A percentile compares a stretch with the other conserved stretches of the same genome.
phyloP scores from a whole-genome alignment of 192 early-diverging fungal species.

The Backusella luteola region DNA sequence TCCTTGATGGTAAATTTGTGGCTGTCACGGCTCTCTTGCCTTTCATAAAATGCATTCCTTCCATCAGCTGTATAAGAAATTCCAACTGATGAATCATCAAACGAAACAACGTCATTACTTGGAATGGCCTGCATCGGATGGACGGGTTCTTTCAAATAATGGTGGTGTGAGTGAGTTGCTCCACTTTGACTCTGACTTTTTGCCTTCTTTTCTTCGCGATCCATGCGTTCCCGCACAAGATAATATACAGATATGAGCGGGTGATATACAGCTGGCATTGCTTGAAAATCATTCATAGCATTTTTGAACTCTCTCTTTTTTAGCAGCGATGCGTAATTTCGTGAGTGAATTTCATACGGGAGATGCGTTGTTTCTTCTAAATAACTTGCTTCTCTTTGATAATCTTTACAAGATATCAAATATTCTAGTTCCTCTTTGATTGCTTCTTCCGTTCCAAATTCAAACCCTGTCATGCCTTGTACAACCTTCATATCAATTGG shows the following conservation, averaged over 20 bases:
- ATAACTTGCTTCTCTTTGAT: slow-evolving; percentile 27
- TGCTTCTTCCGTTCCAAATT: slow-evolving; percentile 63
- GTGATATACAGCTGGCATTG: slow-evolving; percentile 40
- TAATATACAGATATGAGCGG: slow-evolving; percentile 85
- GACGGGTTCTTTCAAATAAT: background rate
- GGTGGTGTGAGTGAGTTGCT: background rate
- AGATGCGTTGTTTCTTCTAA: background rate
- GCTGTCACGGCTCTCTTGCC: background rate
- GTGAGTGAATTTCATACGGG: background rate
- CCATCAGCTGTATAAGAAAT: background rate
- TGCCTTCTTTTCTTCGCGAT: slow-evolving; percentile 28
- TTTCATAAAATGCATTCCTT: background rate
- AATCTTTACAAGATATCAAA: slow-evolving; percentile 48
- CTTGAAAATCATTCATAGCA: slow-evolving; percentile 24
- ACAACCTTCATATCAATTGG: slow-evolving; percentile 61
- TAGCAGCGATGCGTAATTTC: background rate
- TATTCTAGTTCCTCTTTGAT: slow-evolving; percentile 51
- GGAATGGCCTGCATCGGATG: background rate
- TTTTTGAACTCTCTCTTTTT: background rate
- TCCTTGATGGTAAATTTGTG: background rate
- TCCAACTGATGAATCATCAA: background rate
- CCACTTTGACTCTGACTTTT: background rate
- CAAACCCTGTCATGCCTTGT: slow-evolving; percentile 72
- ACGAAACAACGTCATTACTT: background rate
- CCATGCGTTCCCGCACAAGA: slow-evolving; percentile 69